Percentiles rank a stretch among this genome's conserved stretches.
Conservation (phyloP, 163 green algal species). For the Volvox carteri region DNA sequence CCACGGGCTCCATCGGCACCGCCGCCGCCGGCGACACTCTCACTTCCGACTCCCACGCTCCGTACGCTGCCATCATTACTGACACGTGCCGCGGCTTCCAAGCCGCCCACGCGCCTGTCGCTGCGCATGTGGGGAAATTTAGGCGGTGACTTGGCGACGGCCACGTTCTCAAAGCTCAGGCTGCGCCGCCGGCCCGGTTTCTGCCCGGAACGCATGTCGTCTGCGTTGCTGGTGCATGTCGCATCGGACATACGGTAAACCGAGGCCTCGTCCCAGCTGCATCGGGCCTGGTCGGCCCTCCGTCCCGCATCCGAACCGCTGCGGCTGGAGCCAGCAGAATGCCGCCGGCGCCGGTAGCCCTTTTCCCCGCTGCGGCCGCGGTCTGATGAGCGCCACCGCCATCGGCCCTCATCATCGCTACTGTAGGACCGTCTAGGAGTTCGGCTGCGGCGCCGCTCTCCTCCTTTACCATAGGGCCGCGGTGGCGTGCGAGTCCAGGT, state of each 20-base stretch:
- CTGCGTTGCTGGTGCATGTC: not conserved
- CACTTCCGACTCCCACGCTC: not conserved
- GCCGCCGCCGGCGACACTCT: not conserved
- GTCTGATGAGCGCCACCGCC: not conserved
- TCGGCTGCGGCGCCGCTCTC: not conserved
- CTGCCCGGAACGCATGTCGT: not conserved
- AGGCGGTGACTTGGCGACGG: not conserved
- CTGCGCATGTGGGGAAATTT: no score
- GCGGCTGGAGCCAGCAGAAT: not conserved
- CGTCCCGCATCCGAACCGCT: not conserved
- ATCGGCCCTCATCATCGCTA: not conserved
- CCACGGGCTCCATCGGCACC: not conserved
- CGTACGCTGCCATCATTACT: not conserved
- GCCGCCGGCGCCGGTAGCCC: no score
- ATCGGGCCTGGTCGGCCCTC: not conserved
- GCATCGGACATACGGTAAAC: not conserved
- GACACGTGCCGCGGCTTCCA: not conserved
- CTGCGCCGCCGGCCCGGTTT: not conserved
- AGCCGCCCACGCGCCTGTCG: not conserved
- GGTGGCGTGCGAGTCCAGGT: not conserved
- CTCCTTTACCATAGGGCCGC: not conserved
- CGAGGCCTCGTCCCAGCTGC: not conserved
- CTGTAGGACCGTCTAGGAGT: not conserved
- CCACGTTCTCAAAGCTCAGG: not conserved
- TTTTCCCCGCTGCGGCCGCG: no score